Percentiles rank a stretch among this genome's conserved stretches.
Conservation (phyloP, 228 moss, liverwort and hornwort genomes). For the Sphagnum magellanicum region DNA sequence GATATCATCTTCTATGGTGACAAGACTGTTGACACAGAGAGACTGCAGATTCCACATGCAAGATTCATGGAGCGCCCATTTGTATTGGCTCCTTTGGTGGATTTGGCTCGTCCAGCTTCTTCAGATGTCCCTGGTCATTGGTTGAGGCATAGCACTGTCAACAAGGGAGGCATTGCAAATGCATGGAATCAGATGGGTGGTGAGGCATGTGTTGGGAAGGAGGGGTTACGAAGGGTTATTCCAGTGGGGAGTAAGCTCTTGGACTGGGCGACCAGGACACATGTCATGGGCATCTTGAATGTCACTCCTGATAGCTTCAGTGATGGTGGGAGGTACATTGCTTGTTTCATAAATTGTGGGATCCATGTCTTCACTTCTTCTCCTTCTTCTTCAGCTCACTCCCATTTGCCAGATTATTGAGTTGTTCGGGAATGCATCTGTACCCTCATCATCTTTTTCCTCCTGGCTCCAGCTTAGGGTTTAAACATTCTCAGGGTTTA, state of each 20-base stretch:
- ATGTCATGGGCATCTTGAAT: slow-evolving; percentile 91
- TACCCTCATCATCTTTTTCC: too few relatives aligned
- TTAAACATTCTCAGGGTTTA: too few relatives aligned
- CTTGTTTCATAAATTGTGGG: not conserved
- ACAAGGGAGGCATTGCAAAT: slow-evolving; percentile 44
- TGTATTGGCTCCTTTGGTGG: slow-evolving; percentile 83
- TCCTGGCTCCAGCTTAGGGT: too few relatives aligned
- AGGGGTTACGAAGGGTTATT: slow-evolving; percentile 72
- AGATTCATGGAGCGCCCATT: slow-evolving; percentile 74
- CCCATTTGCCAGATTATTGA: not conserved
- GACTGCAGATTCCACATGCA: slow-evolving; percentile 74
- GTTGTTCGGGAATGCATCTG: not conserved
- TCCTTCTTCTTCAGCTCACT: not conserved
- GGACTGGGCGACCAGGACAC: slow-evolving; percentile 75
- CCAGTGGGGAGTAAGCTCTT: slow-evolving; percentile 68
- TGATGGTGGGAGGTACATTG: slow-evolving; percentile 66
- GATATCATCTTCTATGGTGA: slow-evolving; percentile 86
- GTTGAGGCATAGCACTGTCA: slow-evolving; percentile 54
- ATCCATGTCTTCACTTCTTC: too few relatives aligned
- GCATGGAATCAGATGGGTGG: slow-evolving; percentile 67
- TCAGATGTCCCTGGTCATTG: slow-evolving; percentile 40
- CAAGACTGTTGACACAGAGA: slow-evolving; percentile 48
- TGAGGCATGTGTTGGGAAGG: slow-evolving; percentile 64
- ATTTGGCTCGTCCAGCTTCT: slow-evolving; percentile 39
- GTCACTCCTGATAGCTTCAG: slow-evolving; percentile 93